A percentile compares a stretch with the other conserved stretches of the same genome.
These are phyloP conservation scores for Gynandropsis gynandra DNA, from an alignment of 345 rosid genomes.

Conservation along the genomic window DNA sequence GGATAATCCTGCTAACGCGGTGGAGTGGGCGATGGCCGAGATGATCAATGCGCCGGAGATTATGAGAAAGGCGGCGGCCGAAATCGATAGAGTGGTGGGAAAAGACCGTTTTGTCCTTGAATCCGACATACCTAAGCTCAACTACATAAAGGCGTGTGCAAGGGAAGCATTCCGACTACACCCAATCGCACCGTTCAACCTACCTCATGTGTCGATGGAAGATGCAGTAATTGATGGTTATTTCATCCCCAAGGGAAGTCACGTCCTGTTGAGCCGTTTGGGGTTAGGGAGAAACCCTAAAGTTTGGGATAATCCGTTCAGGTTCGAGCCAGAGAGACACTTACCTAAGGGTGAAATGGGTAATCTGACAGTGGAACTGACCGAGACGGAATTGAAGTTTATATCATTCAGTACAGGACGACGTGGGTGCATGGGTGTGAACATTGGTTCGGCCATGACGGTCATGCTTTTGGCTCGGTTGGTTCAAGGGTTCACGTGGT, in stretches of 20 bases:
- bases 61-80: conserved; percentile 35
- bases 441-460: conserved; percentile 40
- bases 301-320: conserved; percentile 41
- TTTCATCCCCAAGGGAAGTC: conserved; percentile 54
- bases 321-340: conserved; percentile 44
- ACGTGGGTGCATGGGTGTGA: conserved; percentile 39
- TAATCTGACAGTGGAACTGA: conserved; percentile 17
- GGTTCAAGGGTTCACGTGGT: conserved; percentile 44
- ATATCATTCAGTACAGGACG: conserved; percentile 43
- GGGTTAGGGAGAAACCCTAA: conserved; percentile 43
- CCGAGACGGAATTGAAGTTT: conserved; percentile 29
- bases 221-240: conserved; percentile 32
- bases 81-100: conserved; percentile 41
- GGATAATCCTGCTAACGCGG: conserved; percentile 53
- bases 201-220: conserved; percentile 32
- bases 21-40: conserved; percentile 52
- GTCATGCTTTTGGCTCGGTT: conserved; percentile 47
- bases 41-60: conserved; percentile 41
- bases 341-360: conserved; percentile 14
- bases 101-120: conserved; percentile 44
- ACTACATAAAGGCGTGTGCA: conserved; percentile 43
- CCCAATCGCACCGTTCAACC: conserved; percentile 37
- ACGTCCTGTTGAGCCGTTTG: conserved; percentile 31
- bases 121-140: conserved; percentile 36
- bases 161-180: conserved; percentile 51